Evolutionary conservation across 2,329 filamentous ascomycete species (phyloP).

Genomic region (Trichoderma afroharzianum): DNA sequence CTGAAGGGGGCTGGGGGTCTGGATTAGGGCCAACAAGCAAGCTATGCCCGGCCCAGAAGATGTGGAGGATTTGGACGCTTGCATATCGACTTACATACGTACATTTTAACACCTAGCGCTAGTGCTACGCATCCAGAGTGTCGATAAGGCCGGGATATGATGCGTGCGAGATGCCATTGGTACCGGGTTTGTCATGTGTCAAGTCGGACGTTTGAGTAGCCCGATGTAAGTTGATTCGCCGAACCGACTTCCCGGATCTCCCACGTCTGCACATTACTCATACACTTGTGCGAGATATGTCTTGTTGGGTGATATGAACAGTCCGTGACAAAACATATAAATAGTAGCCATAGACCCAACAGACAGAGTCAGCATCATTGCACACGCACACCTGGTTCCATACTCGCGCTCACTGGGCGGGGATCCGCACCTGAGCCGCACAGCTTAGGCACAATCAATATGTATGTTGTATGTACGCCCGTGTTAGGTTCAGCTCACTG

Average conservation of each 20-base stretch:
- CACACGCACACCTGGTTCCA: neutral
- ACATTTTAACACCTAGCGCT: neutral
- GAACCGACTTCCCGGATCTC: neutral
- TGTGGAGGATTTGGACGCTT: neutral
- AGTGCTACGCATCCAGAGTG: neutral
- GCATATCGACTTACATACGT: conserved; percentile 1
- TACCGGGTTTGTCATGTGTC: neutral
- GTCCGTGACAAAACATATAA: neutral
- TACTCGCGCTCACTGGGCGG: neutral
- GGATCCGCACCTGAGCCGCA: conserved; percentile 1
- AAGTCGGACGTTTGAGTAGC: neutral
- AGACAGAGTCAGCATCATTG: neutral
- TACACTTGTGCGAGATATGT: neutral
- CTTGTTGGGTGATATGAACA: neutral
- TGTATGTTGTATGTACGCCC: conserved; percentile 1
- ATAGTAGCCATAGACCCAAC: neutral
- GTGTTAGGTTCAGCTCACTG: neutral
- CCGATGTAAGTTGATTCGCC: neutral
- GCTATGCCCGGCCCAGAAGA: neutral
- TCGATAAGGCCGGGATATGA: neutral
- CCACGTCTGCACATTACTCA: neutral
- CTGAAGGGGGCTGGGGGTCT: neutral
- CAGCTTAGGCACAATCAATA: neutral
- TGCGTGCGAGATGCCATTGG: neutral
- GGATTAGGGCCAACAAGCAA: conserved; percentile 1